Evolutionary conservation across 1,284 basidiomycete genomes (phyloP).

Genomic region (Fomitopsis palustris): DNA sequence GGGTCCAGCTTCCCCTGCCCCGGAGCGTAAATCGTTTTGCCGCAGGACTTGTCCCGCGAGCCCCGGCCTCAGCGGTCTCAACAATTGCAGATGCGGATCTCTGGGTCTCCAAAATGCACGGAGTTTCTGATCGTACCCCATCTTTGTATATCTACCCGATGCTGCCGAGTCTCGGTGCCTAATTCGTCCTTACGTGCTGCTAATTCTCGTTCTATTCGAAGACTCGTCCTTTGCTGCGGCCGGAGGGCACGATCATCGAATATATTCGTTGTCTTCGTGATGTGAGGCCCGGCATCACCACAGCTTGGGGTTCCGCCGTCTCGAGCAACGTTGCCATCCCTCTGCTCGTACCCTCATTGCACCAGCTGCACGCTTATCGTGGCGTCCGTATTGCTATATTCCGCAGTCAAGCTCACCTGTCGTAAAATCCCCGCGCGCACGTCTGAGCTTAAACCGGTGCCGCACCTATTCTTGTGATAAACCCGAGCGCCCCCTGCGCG

Average conservation of each 20-base stretch:
- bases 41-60: slow-evolving; percentile 20
- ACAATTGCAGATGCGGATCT: slow-evolving; percentile 11
- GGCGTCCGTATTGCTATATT: slow-evolving; percentile 5
- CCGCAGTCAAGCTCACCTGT: slow-evolving; percentile 1
- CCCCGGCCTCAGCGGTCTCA: slow-evolving; percentile 12
- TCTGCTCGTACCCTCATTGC: not conserved
- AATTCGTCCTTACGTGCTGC: slow-evolving; percentile 15
- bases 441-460: slow-evolving; percentile 5
- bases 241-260: slow-evolving; percentile 12
- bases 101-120: slow-evolving; percentile 7
- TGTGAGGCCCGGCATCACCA: slow-evolving; percentile 1
- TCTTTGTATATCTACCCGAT: slow-evolving; percentile 21
- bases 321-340: slow-evolving; percentile 7
- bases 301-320: slow-evolving; percentile 2
- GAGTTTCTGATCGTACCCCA: slow-evolving; percentile 20
- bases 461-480: slow-evolving; percentile 5
- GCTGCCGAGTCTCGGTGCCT: slow-evolving; percentile 28
- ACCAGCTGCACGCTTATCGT: slow-evolving; percentile 6
- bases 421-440: slow-evolving; percentile 5
- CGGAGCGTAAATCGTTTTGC: not conserved
- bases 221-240: slow-evolving; percentile 20
- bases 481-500: slow-evolving; percentile 1
- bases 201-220: slow-evolving; percentile 15
- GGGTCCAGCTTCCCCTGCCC: not conserved
- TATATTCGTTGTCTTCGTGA: slow-evolving; percentile 6